These are phyloP conservation scores for Raffaelea arxii DNA, from an alignment of 2,329 filamentous ascomycete genomes.

Conservation along the genomic window DNA sequence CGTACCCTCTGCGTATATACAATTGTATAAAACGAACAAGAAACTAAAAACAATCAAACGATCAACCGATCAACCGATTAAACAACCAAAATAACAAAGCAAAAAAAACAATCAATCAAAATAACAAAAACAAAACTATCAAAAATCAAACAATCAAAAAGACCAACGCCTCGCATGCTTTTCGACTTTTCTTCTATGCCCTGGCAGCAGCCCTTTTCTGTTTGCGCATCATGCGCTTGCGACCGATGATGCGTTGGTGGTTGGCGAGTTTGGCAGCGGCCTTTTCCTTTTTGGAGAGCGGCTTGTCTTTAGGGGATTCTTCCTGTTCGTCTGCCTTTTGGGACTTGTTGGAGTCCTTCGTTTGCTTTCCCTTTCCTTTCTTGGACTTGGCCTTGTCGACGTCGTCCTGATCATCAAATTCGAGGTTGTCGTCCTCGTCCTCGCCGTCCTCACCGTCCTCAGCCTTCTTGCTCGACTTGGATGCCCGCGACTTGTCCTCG, in stretches of 20 bases:
- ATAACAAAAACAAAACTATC: background rate
- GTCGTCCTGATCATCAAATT: constrained; percentile 17
- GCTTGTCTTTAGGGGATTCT: constrained; percentile 1
- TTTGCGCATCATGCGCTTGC: constrained; percentile 72
- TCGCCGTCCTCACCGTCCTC: constrained; percentile 25
- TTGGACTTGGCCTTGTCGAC: constrained; percentile 4
- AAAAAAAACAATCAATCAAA: background rate
- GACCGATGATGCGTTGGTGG: constrained; percentile 70
- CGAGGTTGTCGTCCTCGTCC: constrained; percentile 31
- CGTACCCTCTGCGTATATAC: background rate
- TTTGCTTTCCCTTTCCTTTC: constrained; percentile 5
- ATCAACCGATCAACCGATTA: background rate
- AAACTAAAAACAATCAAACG: background rate
- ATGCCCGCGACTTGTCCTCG: constrained; percentile 34
- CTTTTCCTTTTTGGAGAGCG: constrained; percentile 14
- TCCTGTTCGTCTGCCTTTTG: constrained; percentile 14
- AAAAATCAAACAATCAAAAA: background rate
- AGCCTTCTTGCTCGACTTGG: constrained; percentile 12
- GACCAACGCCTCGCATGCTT: too few relatives aligned
- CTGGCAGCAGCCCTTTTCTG: constrained; percentile 41
- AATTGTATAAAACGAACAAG: background rate
- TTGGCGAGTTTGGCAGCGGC: constrained; percentile 28
- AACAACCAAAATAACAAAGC: background rate
- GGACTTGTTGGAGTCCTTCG: background rate
- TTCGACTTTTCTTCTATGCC: background rate